Conservation (phyloP, 176 grass and related monocot genomes). For the Neostapfia colusana region DNA sequence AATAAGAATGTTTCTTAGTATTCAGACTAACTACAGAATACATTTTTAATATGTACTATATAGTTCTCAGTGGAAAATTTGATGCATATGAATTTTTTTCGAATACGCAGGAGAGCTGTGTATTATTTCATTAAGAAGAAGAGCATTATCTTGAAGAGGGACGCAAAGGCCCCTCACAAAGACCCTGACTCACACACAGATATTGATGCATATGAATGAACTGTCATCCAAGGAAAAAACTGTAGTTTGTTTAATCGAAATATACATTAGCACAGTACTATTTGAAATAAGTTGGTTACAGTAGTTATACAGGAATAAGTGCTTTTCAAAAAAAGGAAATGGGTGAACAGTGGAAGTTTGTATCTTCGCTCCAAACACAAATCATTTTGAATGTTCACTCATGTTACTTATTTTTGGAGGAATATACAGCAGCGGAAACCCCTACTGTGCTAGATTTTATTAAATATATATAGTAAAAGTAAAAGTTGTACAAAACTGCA, state of each 20-base stretch:
- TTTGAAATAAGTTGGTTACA: not conserved
- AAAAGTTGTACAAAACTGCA: too few species aligned
- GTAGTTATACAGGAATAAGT: not conserved
- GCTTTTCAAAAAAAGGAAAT: not conserved
- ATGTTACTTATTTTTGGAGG: not conserved
- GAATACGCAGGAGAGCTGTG: too few species aligned
- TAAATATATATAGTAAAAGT: too few species aligned
- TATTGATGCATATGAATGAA: slow-evolving; percentile 4
- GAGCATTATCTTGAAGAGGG: too few species aligned
- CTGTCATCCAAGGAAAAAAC: not conserved
- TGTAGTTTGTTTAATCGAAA: not conserved
- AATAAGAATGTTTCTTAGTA: slow-evolving; percentile 28
- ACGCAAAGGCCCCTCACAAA: too few species aligned
- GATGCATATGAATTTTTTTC: not conserved
- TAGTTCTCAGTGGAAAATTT: slow-evolving; percentile 1
- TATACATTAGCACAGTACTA: not conserved
- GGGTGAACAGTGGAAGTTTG: not conserved
- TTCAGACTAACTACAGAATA: slow-evolving; percentile 11
- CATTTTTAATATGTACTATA: not conserved
- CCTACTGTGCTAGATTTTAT: too few species aligned
- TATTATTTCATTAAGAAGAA: too few species aligned
- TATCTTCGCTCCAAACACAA: not conserved
- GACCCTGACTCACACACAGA: too few species aligned
- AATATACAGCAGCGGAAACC: too few species aligned
- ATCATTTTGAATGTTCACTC: not conserved